A percentile compares a stretch with the other conserved stretches of the same genome.
These are phyloP conservation scores for Epichloe bromicola DNA, from an alignment of 2,329 filamentous ascomycete genomes.

Conservation along the genomic window DNA sequence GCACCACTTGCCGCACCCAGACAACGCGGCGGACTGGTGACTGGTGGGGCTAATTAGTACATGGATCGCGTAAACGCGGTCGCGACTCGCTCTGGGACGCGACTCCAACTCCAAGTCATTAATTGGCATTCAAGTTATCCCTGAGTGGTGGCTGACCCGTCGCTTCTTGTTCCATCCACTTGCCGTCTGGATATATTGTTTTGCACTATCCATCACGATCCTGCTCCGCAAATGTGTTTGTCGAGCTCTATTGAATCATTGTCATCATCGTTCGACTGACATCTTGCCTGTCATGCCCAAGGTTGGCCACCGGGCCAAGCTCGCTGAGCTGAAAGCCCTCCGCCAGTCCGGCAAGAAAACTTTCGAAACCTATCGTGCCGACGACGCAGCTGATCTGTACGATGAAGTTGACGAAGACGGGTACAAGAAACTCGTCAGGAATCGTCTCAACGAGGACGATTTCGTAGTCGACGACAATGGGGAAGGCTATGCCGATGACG, in stretches of 20 bases:
- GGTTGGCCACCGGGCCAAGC: slow-evolving; percentile 32
- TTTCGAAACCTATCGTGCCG: slow-evolving; percentile 74
- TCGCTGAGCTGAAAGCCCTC: slow-evolving; percentile 72
- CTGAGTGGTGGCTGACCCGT: neutral
- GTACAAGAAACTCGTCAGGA: slow-evolving; percentile 91
- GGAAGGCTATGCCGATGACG: slow-evolving; percentile 92
- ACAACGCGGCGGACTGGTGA: too few species aligned
- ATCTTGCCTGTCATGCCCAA: slow-evolving; percentile 21
- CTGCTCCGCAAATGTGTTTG: neutral
- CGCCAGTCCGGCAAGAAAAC: slow-evolving; percentile 84
- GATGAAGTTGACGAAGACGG: slow-evolving; percentile 94
- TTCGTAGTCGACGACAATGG: slow-evolving; percentile 98
- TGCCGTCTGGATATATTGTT: neutral
- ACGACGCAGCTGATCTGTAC: slow-evolving; percentile 75
- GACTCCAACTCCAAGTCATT: neutral
- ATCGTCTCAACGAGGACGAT: slow-evolving; percentile 83
- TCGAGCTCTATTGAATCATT: slow-evolving; percentile 2
- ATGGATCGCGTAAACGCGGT: neutral
- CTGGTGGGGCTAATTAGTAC: too few species aligned
- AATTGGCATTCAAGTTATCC: neutral
- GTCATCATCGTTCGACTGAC: slow-evolving; percentile 8
- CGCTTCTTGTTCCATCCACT: neutral
- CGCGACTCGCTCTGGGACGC: slow-evolving; percentile 3
- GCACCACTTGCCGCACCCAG: too few species aligned
- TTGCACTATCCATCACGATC: neutral